A percentile compares a stretch with the other conserved stretches of the same genome.
These are phyloP conservation scores for Yamadazyma akitaensis DNA, from an alignment of 805 yeast genomes.

Conservation along the genomic window DNA sequence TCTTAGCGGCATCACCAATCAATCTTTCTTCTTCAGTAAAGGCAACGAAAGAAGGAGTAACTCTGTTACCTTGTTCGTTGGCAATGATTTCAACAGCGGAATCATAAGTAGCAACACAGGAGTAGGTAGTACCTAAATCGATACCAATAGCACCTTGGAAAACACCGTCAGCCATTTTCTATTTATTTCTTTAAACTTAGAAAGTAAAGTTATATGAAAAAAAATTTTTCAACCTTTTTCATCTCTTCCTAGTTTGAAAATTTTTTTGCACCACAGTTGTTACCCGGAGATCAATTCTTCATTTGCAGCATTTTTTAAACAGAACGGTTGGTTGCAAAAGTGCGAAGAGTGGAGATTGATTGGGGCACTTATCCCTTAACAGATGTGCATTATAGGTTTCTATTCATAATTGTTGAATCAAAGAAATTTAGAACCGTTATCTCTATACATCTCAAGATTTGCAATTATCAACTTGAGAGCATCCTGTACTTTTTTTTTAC, in stretches of 20 bases:
- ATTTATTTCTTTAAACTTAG: slow-evolving; percentile 9
- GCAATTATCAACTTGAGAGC: slow-evolving; percentile 13
- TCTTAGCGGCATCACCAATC: slow-evolving; percentile 51
- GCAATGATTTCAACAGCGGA: slow-evolving; percentile 50
- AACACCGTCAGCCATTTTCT: slow-evolving; percentile 91
- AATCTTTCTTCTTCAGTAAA: slow-evolving; percentile 48
- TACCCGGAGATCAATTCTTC: slow-evolving; percentile 8
- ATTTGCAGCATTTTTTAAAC: slow-evolving; percentile 4
- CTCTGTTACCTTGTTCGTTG: slow-evolving; percentile 52
- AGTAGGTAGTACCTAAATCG: slow-evolving; percentile 52
- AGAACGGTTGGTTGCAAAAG: slow-evolving; percentile 1
- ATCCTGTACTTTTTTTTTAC: slow-evolving; percentile 12
- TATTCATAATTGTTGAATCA: background rate
- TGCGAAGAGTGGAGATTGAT: background rate
- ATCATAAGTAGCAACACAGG: slow-evolving; percentile 50
- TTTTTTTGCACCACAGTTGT: slow-evolving; percentile 4
- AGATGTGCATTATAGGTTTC: background rate
- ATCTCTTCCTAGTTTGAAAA: slow-evolving; percentile 6
- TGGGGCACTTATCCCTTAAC: background rate
- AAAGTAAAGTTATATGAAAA: slow-evolving; percentile 7
- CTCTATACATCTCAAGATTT: slow-evolving; percentile 7
- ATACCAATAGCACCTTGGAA: slow-evolving; percentile 82
- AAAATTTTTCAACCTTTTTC: slow-evolving; percentile 13
- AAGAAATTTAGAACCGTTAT: background rate
- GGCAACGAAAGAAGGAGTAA: slow-evolving; percentile 50